Evolutionary conservation across 805 yeast species (phyloP).

Genomic region (Zygotorulaspora florentina): DNA sequence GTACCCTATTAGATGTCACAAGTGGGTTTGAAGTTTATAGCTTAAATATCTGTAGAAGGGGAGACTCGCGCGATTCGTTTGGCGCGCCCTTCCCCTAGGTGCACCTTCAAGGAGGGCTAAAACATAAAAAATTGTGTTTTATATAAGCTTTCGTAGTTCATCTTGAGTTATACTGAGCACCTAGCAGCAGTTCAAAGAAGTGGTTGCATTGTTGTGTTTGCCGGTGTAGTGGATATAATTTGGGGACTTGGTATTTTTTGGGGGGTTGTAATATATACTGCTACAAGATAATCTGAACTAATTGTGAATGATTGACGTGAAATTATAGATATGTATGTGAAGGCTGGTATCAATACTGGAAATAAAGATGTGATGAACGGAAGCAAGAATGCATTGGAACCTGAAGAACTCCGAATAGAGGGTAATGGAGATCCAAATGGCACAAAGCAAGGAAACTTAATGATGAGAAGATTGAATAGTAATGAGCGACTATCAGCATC

Average conservation of each 20-base stretch:
- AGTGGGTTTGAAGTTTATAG: too few relatives aligned
- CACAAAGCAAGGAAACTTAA: slow-evolving; percentile 5
- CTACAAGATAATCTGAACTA: neutral
- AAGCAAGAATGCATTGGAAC: neutral
- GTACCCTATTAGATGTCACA: too few relatives aligned
- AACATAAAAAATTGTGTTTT: too few relatives aligned
- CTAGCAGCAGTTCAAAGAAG: too few relatives aligned
- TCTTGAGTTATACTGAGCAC: too few relatives aligned
- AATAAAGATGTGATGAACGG: neutral
- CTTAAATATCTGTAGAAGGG: too few relatives aligned
- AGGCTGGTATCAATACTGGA: slow-evolving; percentile 4
- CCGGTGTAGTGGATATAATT: too few relatives aligned
- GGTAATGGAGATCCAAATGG: neutral
- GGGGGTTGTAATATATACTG: neutral
- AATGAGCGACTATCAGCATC: slow-evolving; percentile 3
- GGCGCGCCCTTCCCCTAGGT: too few relatives aligned
- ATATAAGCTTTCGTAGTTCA: too few relatives aligned
- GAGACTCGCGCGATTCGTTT: too few relatives aligned
- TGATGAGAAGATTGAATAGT: slow-evolving; percentile 5
- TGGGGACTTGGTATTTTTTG: neutral
- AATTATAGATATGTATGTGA: slow-evolving; percentile 10
- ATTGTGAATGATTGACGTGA: neutral
- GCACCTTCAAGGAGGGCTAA: too few relatives aligned
- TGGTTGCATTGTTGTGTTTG: too few relatives aligned
- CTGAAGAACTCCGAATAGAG: slow-evolving; percentile 1